Base-by-base conservation (phyloP, 192 early-diverging fungal genomes). In the Pilobolus umbonatus region DNA sequence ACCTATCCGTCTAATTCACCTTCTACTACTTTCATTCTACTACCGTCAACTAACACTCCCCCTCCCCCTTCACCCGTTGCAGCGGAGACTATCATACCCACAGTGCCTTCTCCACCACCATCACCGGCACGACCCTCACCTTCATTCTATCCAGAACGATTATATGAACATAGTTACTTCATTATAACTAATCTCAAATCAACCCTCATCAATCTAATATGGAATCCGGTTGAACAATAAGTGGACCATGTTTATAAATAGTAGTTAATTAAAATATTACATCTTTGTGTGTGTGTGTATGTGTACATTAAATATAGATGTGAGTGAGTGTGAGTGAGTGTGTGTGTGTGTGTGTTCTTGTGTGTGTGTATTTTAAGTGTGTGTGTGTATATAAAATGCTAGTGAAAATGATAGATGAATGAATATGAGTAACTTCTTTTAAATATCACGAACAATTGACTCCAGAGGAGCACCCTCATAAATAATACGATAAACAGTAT, bases 401-500 rank as follows among this genome's bases (percentile, higher is more conserved):
- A 55, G 22, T 39, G 26, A 12, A 22, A 25, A 42, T 21, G 24
- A 19, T 12, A 30, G 15, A n/a, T 9, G 17, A 0, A 49, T 19
- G 14, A 29, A 43, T 56, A 26, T 19, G 31, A 19, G 5, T 56
- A 2, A 15, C 15, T 24, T 31, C n/a, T 36, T 43, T 48, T 67
- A 67, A 45, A 67, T 67, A 26, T 67, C 65, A 22, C 51, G 57
- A 36, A 64, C 57, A 64, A 69, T 64, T 40, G 56, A 46, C 19
- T 62, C 67, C 7, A 59, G 29, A 30, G 61, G 61, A 15, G 56
- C 51, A 1, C 45, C 45, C 65, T 95, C 82, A 64, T 93, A 98
- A 56, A 88, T 90, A 54, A 98, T 91, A 39, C 81, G 66, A 76
- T 96, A 95, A 17, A 98, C 86, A 40, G 86, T 85, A 4, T 83